Conservation (phyloP, 345 rosid genomes). For the Syzygium jambos region DNA sequence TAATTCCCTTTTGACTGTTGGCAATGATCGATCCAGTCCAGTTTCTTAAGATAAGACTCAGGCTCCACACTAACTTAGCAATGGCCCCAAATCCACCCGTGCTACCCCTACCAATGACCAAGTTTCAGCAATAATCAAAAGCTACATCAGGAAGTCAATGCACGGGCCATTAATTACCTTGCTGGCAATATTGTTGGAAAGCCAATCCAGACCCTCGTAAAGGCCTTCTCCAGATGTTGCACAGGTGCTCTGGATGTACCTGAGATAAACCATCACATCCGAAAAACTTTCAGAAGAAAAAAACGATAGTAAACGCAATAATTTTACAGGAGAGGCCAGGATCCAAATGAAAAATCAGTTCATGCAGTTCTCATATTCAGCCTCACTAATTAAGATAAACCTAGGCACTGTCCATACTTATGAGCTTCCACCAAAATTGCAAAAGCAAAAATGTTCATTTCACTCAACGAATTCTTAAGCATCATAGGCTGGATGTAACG, state of each 20-base stretch:
- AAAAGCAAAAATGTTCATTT: background rate
- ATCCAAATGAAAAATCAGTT: background rate
- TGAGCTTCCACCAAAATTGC: background rate
- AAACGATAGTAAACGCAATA: background rate
- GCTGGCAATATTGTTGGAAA: conserved; percentile 68
- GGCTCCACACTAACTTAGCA: background rate
- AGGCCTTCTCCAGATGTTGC: conserved; percentile 85
- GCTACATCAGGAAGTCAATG: background rate
- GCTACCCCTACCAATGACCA: background rate
- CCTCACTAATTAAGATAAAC: background rate
- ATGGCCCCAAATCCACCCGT: background rate
- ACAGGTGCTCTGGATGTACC: conserved; percentile 85
- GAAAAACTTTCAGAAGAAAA: background rate
- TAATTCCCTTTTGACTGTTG: background rate
- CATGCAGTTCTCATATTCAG: background rate
- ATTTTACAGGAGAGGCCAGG: background rate
- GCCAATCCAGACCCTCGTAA: conserved; percentile 84
- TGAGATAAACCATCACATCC: conserved; percentile 9
- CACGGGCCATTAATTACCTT: conserved; percentile 18
- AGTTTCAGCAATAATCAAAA: background rate
- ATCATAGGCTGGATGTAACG: background rate
- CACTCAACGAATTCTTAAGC: background rate
- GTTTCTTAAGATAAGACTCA: background rate
- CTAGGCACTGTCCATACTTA: background rate
- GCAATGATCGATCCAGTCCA: background rate